phyloP scores from a whole-genome alignment of 768 basidiomycete genomes.

The Multifurca ochricompacta region DNA sequence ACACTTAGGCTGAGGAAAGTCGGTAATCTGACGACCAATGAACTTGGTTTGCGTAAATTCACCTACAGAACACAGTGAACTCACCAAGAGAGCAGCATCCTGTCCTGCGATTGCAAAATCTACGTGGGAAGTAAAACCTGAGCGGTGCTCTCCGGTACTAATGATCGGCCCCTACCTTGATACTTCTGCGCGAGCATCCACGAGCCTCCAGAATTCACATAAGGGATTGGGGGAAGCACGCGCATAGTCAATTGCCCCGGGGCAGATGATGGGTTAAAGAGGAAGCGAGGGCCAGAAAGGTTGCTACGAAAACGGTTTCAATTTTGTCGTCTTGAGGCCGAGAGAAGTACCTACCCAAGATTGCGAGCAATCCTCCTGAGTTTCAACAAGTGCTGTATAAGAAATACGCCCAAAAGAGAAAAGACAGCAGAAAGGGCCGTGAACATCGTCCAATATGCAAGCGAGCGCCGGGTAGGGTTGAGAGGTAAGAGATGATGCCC shows the following conservation, averaged over 20 bases:
- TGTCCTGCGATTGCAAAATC: conserved; percentile 8
- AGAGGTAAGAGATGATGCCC: too few species aligned
- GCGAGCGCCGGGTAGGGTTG: not conserved
- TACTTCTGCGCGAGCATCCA: not conserved
- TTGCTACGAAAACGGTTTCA: not conserved
- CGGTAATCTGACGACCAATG: not conserved
- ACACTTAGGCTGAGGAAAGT: not conserved
- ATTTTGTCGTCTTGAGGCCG: not conserved
- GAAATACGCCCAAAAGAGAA: not conserved
- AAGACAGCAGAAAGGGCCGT: not conserved
- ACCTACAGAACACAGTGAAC: not conserved
- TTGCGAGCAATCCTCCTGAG: not conserved
- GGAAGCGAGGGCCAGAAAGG: conserved; percentile 1
- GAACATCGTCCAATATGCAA: not conserved
- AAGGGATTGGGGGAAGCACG: not conserved
- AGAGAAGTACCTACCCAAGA: not conserved
- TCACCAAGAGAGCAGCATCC: conserved; percentile 5
- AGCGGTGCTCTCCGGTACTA: too few species aligned
- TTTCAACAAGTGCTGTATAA: not conserved
- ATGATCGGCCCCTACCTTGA: not conserved
- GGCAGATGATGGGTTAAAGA: not conserved
- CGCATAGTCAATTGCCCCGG: not conserved
- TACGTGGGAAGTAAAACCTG: not conserved
- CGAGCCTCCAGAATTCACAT: not conserved
- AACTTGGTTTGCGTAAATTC: not conserved